phyloP scores from a whole-genome alignment of 2,329 filamentous ascomycete species.

The Xenoacremonium recifei region DNA sequence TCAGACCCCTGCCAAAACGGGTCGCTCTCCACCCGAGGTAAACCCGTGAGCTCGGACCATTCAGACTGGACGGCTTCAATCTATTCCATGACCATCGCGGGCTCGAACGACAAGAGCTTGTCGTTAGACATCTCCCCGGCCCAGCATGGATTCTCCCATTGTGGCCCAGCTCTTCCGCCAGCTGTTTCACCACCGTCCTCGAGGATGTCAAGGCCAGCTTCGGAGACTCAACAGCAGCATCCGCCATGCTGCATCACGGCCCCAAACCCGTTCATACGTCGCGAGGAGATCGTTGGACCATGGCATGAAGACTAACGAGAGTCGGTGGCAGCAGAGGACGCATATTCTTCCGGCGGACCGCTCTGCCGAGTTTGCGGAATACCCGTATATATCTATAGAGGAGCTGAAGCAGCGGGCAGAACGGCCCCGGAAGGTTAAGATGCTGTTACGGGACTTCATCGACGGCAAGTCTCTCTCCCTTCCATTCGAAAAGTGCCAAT shows the following conservation, averaged over 20 bases:
- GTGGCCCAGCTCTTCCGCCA: conserved; percentile 78
- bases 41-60: conserved; percentile 20
- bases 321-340: conserved; percentile 82
- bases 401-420: conserved; percentile 71
- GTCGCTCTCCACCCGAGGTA: conserved; percentile 19
- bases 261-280: conserved; percentile 27
- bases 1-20: conserved; percentile 4
- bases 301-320: conserved; percentile 56
- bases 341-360: conserved; percentile 75
- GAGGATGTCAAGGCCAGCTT: conserved; percentile 31
- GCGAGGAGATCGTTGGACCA: conserved; percentile 33
- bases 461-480: conserved; percentile 60
- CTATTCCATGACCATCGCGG: neutral
- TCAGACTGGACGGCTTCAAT: conserved; percentile 2
- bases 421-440: conserved; percentile 85
- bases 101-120: conserved; percentile 2
- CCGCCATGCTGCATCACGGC: conserved; percentile 19
- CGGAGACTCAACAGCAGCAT: conserved; percentile 22
- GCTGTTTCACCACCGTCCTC: conserved; percentile 67
- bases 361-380: conserved; percentile 75
- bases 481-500: conserved; percentile 9
- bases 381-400: conserved; percentile 81
- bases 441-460: conserved; percentile 96
- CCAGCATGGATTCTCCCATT: conserved; percentile 76
- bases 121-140: neutral